phyloP scores from a whole-genome alignment of 2,329 filamentous ascomycete genomes.

The Myriosclerotinia curreyana region DNA sequence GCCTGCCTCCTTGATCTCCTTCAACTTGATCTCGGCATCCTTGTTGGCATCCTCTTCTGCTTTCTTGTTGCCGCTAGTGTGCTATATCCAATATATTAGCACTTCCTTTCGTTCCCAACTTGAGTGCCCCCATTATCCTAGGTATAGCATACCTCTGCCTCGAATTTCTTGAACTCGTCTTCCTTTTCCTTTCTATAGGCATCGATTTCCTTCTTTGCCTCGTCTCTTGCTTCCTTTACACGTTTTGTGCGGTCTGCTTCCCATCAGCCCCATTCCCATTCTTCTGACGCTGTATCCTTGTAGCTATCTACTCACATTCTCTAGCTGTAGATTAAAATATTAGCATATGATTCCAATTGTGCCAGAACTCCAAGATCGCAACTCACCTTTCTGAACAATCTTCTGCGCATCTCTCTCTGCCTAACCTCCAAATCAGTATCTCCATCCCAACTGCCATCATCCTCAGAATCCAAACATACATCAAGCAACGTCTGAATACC shows the following conservation, averaged over 20 bases:
- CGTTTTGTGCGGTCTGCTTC: slow-evolving; percentile 83
- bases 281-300: neutral
- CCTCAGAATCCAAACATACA: slow-evolving; percentile 54
- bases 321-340: slow-evolving; percentile 56
- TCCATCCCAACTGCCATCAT: neutral
- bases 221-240: slow-evolving; percentile 91
- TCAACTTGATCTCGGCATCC: slow-evolving; percentile 77
- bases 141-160: slow-evolving; percentile 56
- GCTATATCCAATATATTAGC: slow-evolving; percentile 52
- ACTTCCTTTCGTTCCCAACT: neutral
- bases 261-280: slow-evolving; percentile 23
- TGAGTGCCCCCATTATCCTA: neutral
- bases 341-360: slow-evolving; percentile 32
- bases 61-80: slow-evolving; percentile 85
- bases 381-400: slow-evolving; percentile 92
- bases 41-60: slow-evolving; percentile 76
- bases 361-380: neutral
- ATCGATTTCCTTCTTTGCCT: slow-evolving; percentile 97
- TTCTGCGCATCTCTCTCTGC: slow-evolving; percentile 98
- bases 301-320: slow-evolving; percentile 66
- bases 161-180: slow-evolving; percentile 90
- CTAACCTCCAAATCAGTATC: slow-evolving; percentile 46
- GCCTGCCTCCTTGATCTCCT: slow-evolving; percentile 77
- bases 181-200: slow-evolving; percentile 89
- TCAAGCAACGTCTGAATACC: slow-evolving; percentile 99